These are phyloP conservation scores for Tolypocladium pustulatum DNA, from an alignment of 2,329 filamentous ascomycete genomes.

Conservation along the genomic window DNA sequence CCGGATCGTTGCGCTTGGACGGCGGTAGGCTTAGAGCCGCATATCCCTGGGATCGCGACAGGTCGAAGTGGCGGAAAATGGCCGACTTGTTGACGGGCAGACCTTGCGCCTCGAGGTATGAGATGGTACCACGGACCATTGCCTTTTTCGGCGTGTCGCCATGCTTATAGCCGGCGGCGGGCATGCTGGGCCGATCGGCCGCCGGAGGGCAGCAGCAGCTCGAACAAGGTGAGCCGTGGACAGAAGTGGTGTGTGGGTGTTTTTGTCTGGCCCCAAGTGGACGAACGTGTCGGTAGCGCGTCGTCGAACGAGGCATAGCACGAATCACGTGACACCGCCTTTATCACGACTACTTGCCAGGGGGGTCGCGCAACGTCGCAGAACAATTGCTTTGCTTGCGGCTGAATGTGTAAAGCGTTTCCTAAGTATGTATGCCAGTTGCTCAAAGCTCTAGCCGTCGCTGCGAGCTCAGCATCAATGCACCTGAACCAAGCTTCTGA, in stretches of 20 bases:
- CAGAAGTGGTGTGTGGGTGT: slow-evolving; percentile 19
- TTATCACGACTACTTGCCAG: neutral
- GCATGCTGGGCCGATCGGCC: slow-evolving; percentile 1
- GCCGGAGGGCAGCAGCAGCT: neutral
- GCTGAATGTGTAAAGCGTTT: slow-evolving; percentile 1
- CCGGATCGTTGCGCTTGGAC: slow-evolving; percentile 23
- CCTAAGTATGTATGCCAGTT: neutral
- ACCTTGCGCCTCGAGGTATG: slow-evolving; percentile 26
- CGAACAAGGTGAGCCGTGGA: slow-evolving; percentile 4
- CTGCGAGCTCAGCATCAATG: neutral
- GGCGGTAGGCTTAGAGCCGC: slow-evolving; percentile 22
- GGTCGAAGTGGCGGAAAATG: slow-evolving; percentile 27
- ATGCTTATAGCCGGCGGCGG: slow-evolving; percentile 19
- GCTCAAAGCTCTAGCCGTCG: neutral
- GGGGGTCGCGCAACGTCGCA: neutral
- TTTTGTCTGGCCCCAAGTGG: slow-evolving; percentile 17
- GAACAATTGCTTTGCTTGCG: neutral
- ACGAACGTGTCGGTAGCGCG: neutral
- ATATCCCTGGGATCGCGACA: slow-evolving; percentile 27
- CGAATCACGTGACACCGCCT: neutral
- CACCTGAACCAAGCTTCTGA: neutral
- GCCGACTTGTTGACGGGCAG: slow-evolving; percentile 27
- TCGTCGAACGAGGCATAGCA: neutral
- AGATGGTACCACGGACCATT: slow-evolving; percentile 28
- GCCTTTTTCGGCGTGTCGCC: slow-evolving; percentile 26